Evolutionary conservation across 208 protist species (phyloP), one percentile per base, ranked within the genome.

Genomic region (Herpetomonas tarakana): DNA sequence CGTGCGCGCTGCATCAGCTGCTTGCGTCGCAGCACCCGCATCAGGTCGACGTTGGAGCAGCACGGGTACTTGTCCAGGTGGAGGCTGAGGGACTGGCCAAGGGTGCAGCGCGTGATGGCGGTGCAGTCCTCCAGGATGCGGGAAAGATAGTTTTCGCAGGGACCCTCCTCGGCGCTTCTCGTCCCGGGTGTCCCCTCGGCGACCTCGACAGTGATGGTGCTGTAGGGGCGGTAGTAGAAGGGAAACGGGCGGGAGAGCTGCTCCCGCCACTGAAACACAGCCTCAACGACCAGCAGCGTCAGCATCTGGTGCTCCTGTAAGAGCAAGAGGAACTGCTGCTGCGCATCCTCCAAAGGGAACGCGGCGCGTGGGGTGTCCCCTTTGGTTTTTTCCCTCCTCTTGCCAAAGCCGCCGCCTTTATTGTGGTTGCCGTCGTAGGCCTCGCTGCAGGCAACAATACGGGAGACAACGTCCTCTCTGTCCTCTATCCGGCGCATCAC

Each of bases 211-310:
- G 9, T 14, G 6, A 14, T 14, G 14, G 35, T 41, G 35, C 14
- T 41, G 35, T 6, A 41, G 35, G 35, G 35, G 35, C 6, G 35
- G 35, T 41, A 49, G 2, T 70, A 58, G 55, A 93, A 93, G 0
- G 81, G 65, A 64, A 78, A 89, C 1, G 83, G 81, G 0, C 72
- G 65, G 21, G 57, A 76, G 21, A 93, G 71, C 38, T 68, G 58
- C 57, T 84, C 74, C 0, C 83, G 79, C 86, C 86, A 93, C 29
- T 76, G 55, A 30, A 78, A 61, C 46, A 93, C 78, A 7, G 78
- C 62, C 63, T 93, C 80, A 11, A 84, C 73, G 9, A 80, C 66
- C 29, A 71, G 65, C 57, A 88, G 28, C 4, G 86, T 88, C 12
- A 64, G 57, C 4, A 78, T 29, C 38, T 86, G 76, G 19, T 85